These are phyloP conservation scores for Trifolium repens DNA, from an alignment of 306 rosid species.

Conservation along the genomic window DNA sequence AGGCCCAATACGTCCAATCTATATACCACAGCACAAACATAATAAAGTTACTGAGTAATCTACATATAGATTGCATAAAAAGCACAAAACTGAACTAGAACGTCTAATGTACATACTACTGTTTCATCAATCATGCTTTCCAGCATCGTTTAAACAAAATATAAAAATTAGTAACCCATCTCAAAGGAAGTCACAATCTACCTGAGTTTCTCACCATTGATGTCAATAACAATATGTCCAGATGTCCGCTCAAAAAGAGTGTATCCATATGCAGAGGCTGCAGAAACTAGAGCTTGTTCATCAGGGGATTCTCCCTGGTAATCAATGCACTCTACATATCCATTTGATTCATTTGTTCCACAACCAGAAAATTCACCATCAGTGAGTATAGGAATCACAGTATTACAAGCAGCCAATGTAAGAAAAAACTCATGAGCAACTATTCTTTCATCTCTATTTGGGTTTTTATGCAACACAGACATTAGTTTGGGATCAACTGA, in stretches of 20 bases:
- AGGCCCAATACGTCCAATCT: slow-evolving; percentile 97
- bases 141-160: slow-evolving; percentile 24
- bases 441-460: slow-evolving; percentile 61
- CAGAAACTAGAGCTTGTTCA: slow-evolving; percentile 95
- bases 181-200: slow-evolving; percentile 59
- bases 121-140: slow-evolving; percentile 16
- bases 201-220: slow-evolving; percentile 96
- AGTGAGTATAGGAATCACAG: slow-evolving; percentile 78
- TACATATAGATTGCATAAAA: slow-evolving; percentile 32
- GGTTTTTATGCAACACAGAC: slow-evolving; percentile 57
- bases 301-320: slow-evolving; percentile 99
- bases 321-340: slow-evolving; percentile 51
- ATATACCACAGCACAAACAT: slow-evolving; percentile 47
- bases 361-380: slow-evolving; percentile 48
- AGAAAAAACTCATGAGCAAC: slow-evolving; percentile 91
- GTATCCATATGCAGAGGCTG: slow-evolving; percentile 92
- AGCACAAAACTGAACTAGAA: slow-evolving; percentile 24
- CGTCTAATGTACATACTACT: slow-evolving; percentile 11
- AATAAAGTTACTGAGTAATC: slow-evolving; percentile 38
- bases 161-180: slow-evolving; percentile 28
- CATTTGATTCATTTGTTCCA: slow-evolving; percentile 52
- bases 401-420: slow-evolving; percentile 95
- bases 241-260: slow-evolving; percentile 97
- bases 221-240: slow-evolving; percentile 89
- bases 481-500: slow-evolving; percentile 68